Conservation (phyloP, 352 stramenopile species). For the Pythium aristosporum region DNA sequence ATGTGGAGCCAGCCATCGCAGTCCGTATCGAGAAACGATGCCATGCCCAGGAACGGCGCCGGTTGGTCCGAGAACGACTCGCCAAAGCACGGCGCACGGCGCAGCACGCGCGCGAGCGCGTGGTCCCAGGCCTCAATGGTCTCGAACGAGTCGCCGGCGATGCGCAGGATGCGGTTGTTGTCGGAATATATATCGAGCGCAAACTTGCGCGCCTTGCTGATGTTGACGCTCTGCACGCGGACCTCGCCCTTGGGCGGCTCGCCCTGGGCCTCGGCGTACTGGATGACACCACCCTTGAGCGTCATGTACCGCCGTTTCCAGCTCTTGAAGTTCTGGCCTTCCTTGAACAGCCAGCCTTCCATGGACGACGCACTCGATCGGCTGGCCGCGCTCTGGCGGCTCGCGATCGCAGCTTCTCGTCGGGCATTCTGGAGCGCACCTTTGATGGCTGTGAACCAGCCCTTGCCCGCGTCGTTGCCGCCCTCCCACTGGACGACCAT, state of each 20-base stretch:
- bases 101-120: conserved; percentile 44
- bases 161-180: conserved; percentile 76
- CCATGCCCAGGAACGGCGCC: conserved; percentile 62
- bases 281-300: conserved; percentile 50
- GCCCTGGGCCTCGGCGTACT: conserved; percentile 57
- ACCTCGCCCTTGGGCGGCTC: conserved; percentile 68
- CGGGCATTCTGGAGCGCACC: conserved; percentile 31
- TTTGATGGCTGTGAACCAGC: conserved; percentile 64
- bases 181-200: conserved; percentile 79
- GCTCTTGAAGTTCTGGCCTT: conserved; percentile 87
- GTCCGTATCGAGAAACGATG: conserved; percentile 43
- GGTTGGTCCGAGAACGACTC: conserved; percentile 57
- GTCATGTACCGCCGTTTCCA: conserved; percentile 87
- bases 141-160: conserved; percentile 60
- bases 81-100: conserved; percentile 62
- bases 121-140: conserved; percentile 79
- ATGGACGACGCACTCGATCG: conserved; percentile 27
- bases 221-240: conserved; percentile 69
- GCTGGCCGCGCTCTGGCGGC: not conserved
- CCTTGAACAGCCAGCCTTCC: conserved; percentile 78
- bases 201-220: conserved; percentile 60
- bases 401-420: conserved; percentile 2
- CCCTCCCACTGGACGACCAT: conserved; percentile 66
- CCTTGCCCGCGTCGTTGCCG: conserved; percentile 47
- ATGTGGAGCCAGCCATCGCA: conserved; percentile 82